Percentiles rank a stretch among this genome's conserved stretches.
These are phyloP conservation scores for Chlamydomonas asymmetrica DNA, from an alignment of 139 green algal genomes.

Conservation along the genomic window DNA sequence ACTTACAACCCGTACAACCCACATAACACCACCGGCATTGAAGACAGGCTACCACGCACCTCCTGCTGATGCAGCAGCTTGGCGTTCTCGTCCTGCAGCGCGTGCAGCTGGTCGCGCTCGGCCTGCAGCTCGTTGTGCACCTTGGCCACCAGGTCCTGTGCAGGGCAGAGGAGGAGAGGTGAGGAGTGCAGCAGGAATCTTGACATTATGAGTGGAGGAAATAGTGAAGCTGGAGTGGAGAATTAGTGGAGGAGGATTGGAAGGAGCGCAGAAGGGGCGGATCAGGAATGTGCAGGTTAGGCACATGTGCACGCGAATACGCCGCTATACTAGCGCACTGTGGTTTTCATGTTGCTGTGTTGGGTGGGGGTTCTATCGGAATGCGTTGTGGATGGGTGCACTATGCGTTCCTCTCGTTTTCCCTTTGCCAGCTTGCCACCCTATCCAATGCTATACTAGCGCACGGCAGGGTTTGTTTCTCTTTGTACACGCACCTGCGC, in stretches of 20 bases:
- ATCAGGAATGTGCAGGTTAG: not conserved
- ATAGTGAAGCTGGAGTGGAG: not conserved
- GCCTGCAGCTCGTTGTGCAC: not conserved
- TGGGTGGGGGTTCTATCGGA: too few relatives aligned
- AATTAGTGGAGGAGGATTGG: not conserved
- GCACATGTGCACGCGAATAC: too few relatives aligned
- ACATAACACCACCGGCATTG: not conserved
- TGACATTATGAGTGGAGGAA: too few relatives aligned
- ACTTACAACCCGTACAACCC: not conserved
- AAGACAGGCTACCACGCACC: constrained; percentile 16
- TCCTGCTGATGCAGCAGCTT: constrained; percentile 48
- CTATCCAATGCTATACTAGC: too few relatives aligned
- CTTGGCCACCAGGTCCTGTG: not conserved
- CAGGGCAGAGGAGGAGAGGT: not conserved
- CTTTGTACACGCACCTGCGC: too few relatives aligned
- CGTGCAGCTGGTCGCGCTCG: constrained; percentile 1
- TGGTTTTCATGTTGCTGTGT: too few relatives aligned
- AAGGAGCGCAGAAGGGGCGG: not conserved
- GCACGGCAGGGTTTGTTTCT: too few relatives aligned
- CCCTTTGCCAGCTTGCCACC: too few relatives aligned
- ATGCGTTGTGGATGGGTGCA: too few relatives aligned
- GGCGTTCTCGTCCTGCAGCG: constrained; percentile 39
- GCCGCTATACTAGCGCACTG: too few relatives aligned
- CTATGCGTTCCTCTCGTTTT: too few relatives aligned
- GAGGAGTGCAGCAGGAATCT: not conserved